Conservation (phyloP, 106 monocot species). For the Agapanthus africanus region DNA sequence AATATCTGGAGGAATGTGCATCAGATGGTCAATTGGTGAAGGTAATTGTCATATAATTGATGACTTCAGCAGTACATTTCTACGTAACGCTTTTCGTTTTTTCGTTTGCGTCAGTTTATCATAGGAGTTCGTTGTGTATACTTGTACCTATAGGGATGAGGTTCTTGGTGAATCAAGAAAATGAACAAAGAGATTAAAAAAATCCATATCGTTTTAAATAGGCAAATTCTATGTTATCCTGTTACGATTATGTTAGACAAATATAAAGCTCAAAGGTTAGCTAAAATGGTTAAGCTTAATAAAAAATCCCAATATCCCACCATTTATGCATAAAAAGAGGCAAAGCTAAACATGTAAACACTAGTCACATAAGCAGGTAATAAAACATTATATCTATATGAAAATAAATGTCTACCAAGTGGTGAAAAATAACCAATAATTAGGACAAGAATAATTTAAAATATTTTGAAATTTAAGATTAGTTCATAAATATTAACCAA, state of each 20-base stretch:
- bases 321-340: no score
- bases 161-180: neutral
- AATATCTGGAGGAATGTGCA: conserved; percentile 63
- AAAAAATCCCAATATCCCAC: no score
- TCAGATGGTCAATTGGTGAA: conserved; percentile 38
- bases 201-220: neutral
- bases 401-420: no score
- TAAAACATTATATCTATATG: no score
- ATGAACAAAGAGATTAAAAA: neutral
- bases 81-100: neutral
- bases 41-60: conserved; percentile 23
- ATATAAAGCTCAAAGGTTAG: neutral
- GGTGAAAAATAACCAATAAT: no score
- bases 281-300: neutral
- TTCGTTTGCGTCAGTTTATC: neutral
- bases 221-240: neutral
- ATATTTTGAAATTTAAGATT: no score
- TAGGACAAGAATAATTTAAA: no score
- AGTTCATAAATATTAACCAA: no score
- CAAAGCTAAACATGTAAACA: no score
- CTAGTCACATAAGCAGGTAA: no score
- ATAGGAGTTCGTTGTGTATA: neutral
- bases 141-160: neutral
- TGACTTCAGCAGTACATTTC: neutral
- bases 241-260: neutral